These are phyloP conservation scores for Tylopilus subfusipes DNA, from an alignment of 768 basidiomycete genomes.

Conservation along the genomic window DNA sequence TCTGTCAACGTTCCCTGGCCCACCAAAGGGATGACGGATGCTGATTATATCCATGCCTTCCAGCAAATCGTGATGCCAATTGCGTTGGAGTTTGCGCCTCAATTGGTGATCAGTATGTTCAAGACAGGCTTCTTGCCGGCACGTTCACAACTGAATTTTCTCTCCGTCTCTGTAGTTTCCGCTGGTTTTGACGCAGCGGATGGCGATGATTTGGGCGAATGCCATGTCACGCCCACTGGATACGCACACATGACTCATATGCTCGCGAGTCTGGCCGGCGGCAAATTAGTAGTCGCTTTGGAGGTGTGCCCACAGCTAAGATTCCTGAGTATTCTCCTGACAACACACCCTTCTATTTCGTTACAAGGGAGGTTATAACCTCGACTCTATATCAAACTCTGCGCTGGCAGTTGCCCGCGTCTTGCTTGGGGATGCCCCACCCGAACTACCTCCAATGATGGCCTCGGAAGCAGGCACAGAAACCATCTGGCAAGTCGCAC, in stretches of 20 bases:
- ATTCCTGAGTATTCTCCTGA: constrained; percentile 1
- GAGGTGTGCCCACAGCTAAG: constrained; percentile 56
- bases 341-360: neutral
- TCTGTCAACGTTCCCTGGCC: constrained; percentile 98
- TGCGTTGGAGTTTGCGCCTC: constrained; percentile 93
- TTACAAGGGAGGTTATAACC: constrained; percentile 88
- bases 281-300: constrained; percentile 86
- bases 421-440: constrained; percentile 88
- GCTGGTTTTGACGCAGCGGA: constrained; percentile 96
- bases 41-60: constrained; percentile 96
- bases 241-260: constrained; percentile 99
- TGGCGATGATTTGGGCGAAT: constrained; percentile 90
- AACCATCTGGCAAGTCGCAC: constrained; percentile 84
- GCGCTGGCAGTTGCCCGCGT: constrained; percentile 82
- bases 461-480: constrained; percentile 83
- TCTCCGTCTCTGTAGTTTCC: constrained; percentile 59
- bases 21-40: constrained; percentile 80
- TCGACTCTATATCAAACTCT: constrained; percentile 83
- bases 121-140: neutral
- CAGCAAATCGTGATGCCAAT: constrained; percentile 96
- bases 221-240: constrained; percentile 84
- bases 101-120: constrained; percentile 87
- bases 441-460: constrained; percentile 63
- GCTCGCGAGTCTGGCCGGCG: constrained; percentile 83
- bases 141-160: neutral